Base-by-base conservation (phyloP, 2,329 filamentous ascomycete genomes). In the Hypoxylon sp. region DNA sequence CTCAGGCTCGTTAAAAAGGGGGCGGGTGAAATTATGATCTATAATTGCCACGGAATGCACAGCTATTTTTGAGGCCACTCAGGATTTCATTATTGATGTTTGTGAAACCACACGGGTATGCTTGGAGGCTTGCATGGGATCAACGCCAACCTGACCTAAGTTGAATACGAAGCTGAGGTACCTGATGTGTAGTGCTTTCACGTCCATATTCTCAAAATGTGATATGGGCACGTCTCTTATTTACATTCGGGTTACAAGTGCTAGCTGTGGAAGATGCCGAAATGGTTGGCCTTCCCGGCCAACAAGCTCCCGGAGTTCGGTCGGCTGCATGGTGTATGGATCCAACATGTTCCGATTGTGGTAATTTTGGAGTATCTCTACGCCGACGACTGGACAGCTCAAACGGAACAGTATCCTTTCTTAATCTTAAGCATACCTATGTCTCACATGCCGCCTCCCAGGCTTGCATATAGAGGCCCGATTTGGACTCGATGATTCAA, bases 21-120 rank as follows among this genome's bases (percentile, higher is more conserved):
- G 51, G 36, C 42, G 49, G 41, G 52, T 38, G 49, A 40, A 35
- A 59, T 51, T 57, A 59, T 57, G 56, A 56, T 56, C 27, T 48
- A n/a, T n/a, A 54, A 51, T 57, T 54, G 15, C 40, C 36, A 53
- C 32, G 41, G 48, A n/a, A 30, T 27, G 27, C 19, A 38, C 36
- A 34, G 13, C 37, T 37, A 25, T 43, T 31, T 43, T 31, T 36
- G 23, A 11, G 41, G 27, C 41, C 21, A 25, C 25, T 16, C 29
- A 37, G 34, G 21, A 7, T 15, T 6, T 26, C 8, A 15, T 15
- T 31, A 52, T 55, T 49, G 51, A 50, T n/a, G 29, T 40, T 30
- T 57, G 55, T 57, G 51, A 48, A 30, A 57, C 55, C 55, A 51
- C 55, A 51, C 50, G 13, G 23, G 26, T 5, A 6, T 29, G 3